Base-by-base conservation (phyloP, 2,329 filamentous ascomycete genomes). In the Aotearoamyces nothofagi region DNA sequence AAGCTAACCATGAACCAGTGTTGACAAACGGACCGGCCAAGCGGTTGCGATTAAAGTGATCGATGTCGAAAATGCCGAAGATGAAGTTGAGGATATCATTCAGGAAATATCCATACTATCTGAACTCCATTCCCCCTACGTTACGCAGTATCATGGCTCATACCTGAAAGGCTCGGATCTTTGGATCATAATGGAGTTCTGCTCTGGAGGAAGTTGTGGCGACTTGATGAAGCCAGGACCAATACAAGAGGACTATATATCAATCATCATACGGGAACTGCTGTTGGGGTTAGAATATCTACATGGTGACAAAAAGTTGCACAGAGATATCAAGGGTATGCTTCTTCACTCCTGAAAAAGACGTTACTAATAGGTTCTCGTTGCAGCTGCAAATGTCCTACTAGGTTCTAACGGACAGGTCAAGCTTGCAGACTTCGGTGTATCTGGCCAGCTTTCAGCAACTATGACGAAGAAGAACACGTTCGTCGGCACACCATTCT, bases 401-500 rank as follows among this genome's bases (percentile, higher is more conserved):
- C 67, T 98, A 5, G 77, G 79, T 35, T 73, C 83, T 27, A 92
- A 79, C 49, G 90, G 90, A 3, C 90, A 96, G 57, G 87, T 98
- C 43, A 98, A 98, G 54, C 63, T 96, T 32, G 87, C 87, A 9
- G 87, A 98, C 52, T 98, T 98, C 57, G 87, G 87, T 33, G 90
- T 98, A 5, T 94, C 87, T 1, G 87, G 87, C 15, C 90, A 96
- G 56, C 66, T 96, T 13, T 92, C 87, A 7, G 87, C 87, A 5
- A 98, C 87, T 27, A 96, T 96, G 86, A 94, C 87, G 37, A 96
- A 96, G 65, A 96, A 96, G 60, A 96, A 96, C 51, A 96, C 87
- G 0, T 98, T 96, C 52, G 87, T 98, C 17, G 90, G 90, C 17
- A 96, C 87, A 0, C 87, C 90, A 1, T 98, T 96, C 52, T 98